A percentile compares a stretch with the other conserved stretches of the same genome.
Conservation (phyloP, 768 basidiomycete genomes). For the Tubosaeta sp. region DNA sequence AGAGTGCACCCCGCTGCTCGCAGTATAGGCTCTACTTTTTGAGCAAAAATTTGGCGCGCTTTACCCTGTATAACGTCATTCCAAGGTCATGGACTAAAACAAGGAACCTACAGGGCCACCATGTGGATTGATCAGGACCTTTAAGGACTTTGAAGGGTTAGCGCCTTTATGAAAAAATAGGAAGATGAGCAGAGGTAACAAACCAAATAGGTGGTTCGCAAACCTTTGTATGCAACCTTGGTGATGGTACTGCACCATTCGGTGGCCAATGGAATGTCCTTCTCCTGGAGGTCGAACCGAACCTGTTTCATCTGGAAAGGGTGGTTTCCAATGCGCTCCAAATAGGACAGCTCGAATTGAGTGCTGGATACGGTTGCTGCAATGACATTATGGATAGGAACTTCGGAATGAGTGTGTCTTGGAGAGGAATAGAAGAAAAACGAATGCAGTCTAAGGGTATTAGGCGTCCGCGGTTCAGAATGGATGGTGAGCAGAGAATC, state of each 20-base stretch:
- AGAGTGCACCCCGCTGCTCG: slow-evolving; percentile 58
- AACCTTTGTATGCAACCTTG: slow-evolving; percentile 59
- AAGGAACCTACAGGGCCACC: slow-evolving; percentile 63
- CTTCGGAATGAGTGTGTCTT: slow-evolving; percentile 16
- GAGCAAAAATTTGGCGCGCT: slow-evolving; percentile 47
- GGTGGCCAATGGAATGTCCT: slow-evolving; percentile 31
- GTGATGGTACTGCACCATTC: slow-evolving; percentile 57
- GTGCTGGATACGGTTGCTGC: slow-evolving; percentile 40
- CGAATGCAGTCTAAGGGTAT: slow-evolving; percentile 2
- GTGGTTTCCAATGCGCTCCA: slow-evolving; percentile 42
- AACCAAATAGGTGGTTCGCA: not conserved
- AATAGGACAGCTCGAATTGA: slow-evolving; percentile 46
- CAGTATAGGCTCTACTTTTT: slow-evolving; percentile 68
- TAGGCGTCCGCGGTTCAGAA: slow-evolving; percentile 10
- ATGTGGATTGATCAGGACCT: slow-evolving; percentile 74
- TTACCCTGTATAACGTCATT: slow-evolving; percentile 48
- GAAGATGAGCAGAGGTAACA: slow-evolving; percentile 1
- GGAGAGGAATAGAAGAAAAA: slow-evolving; percentile 10
- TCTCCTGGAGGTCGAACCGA: slow-evolving; percentile 39
- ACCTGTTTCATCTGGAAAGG: slow-evolving; percentile 36
- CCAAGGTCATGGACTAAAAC: not conserved
- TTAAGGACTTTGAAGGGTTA: slow-evolving; percentile 52
- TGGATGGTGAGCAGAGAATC: slow-evolving; percentile 26
- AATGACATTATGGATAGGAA: slow-evolving; percentile 52
- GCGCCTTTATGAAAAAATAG: slow-evolving; percentile 35